Conservation (phyloP, 140 eudicot genomes). For the Senecio squalidus region DNA sequence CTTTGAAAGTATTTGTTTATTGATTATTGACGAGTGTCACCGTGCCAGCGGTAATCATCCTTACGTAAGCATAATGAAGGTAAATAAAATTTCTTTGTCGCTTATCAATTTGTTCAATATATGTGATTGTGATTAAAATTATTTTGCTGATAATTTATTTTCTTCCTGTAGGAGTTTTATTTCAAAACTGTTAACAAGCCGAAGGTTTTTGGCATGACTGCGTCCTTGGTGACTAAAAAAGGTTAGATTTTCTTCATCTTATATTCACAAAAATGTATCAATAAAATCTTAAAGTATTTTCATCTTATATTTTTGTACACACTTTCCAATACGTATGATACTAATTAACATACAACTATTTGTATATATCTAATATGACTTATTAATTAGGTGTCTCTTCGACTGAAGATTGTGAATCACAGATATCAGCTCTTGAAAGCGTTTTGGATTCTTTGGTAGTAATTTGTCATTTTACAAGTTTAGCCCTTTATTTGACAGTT, state of each 20-base stretch:
- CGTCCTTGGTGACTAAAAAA: slow-evolving; percentile 59
- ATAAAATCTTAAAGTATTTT: too few relatives aligned
- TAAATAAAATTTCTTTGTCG: slow-evolving; percentile 19
- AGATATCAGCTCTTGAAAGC: slow-evolving; percentile 53
- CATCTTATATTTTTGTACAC: not conserved
- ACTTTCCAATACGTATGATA: not conserved
- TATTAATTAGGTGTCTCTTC: slow-evolving; percentile 53
- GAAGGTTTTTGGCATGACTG: slow-evolving; percentile 80
- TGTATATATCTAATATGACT: slow-evolving; percentile 2
- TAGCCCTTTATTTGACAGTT: slow-evolving; percentile 3
- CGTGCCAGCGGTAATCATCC: slow-evolving; percentile 74
- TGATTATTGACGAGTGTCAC: slow-evolving; percentile 80
- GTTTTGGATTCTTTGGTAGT: slow-evolving; percentile 73
- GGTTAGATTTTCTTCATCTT: slow-evolving; percentile 40
- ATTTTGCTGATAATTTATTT: slow-evolving; percentile 17
- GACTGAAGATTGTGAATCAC: slow-evolving; percentile 38
- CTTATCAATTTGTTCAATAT: not conserved
- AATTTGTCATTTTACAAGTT: slow-evolving; percentile 4
- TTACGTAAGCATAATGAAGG: slow-evolving; percentile 76
- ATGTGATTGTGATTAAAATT: not conserved
- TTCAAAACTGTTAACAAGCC: slow-evolving; percentile 48
- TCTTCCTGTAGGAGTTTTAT: slow-evolving; percentile 62
- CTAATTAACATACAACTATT: slow-evolving; percentile 1
- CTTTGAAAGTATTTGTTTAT: slow-evolving; percentile 42
- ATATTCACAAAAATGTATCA: too few relatives aligned